Evolutionary conservation across 1,139 yeast genomes (phyloP), one percentile per base, ranked within the genome.

Genomic region (Suhomyces ambrosiae): DNA sequence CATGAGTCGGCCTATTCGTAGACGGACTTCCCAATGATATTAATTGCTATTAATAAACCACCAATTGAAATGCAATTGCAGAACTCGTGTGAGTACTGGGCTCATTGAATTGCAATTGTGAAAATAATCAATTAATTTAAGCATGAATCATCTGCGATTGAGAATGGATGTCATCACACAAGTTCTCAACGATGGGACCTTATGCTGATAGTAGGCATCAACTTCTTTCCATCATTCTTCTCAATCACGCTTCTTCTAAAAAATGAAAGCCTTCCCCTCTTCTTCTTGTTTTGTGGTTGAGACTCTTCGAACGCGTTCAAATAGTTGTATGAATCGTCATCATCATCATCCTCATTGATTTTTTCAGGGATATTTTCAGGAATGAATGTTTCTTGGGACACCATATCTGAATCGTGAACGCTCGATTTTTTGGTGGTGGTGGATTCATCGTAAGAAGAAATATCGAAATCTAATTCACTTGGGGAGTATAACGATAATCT

Each of bases 291-390:
- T 17, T 38, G 36, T 23, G 30, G 6, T n/a, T 12, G 21, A 10
- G 21, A 30, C 11, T 38, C 39, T n/a, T 36, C 47, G 29, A 52
- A 52, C 5, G 54, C 30, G 34, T 50, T 48, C 30, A 53, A 36
- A 24, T 45, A 38, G 15, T 38, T 45, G 32, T 35, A 51, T 3
- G 46, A 38, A 17, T 48, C 50, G 32, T 50, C 56, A 4, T 45
- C 52, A 2, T 40, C 46, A 9, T 47, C 49, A 10, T 35, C 45
- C n/a, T 39, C 41, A 18, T 45, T 39, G 8, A 23, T 17, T 7
- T 12, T 29, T 5, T 25, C 38, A 16, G 21, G 24, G 7, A 22
- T 31, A 7, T 19, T 26, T 11, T 14, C 10, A 19, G 33, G 27
- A 11, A 32, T 33, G 13, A 37, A 25, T 3, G 45, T 38, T 8